Evolutionary conservation across 1,284 basidiomycete genomes (phyloP).

Genomic region (Exobasidium rhododendri): DNA sequence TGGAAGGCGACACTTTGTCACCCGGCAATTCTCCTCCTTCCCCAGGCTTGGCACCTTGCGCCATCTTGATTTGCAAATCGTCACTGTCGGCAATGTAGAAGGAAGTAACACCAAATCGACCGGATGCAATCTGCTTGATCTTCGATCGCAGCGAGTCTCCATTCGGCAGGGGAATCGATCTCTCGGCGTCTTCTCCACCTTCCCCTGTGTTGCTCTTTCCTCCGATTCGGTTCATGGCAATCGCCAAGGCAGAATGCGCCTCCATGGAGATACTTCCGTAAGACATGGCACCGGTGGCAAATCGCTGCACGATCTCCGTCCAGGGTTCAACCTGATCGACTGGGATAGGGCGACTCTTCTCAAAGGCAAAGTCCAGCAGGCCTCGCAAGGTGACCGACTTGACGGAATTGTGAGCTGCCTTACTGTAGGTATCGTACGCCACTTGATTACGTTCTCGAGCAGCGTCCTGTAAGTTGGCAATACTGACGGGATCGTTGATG

Average conservation of each 20-base stretch:
- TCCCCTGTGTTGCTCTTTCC: slow-evolving; percentile 53
- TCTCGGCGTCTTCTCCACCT: slow-evolving; percentile 52
- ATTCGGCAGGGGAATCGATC: slow-evolving; percentile 50
- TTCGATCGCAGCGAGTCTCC: slow-evolving; percentile 52
- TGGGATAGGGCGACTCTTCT: slow-evolving; percentile 44
- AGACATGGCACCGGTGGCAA: slow-evolving; percentile 53
- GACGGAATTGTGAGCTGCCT: slow-evolving; percentile 44
- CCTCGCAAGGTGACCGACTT: slow-evolving; percentile 48
- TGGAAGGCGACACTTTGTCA: slow-evolving; percentile 52
- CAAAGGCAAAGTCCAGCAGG: slow-evolving; percentile 47
- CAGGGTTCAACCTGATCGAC: slow-evolving; percentile 54
- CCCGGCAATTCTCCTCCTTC: slow-evolving; percentile 53
- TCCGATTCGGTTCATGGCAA: slow-evolving; percentile 52
- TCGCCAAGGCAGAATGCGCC: slow-evolving; percentile 48
- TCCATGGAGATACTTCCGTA: slow-evolving; percentile 54
- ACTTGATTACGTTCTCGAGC: slow-evolving; percentile 48
- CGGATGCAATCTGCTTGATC: slow-evolving; percentile 54
- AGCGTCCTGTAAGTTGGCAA: slow-evolving; percentile 51
- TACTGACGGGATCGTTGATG: slow-evolving; percentile 49
- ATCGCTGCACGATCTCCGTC: slow-evolving; percentile 53
- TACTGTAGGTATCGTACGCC: slow-evolving; percentile 47
- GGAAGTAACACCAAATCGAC: slow-evolving; percentile 50
- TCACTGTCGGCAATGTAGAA: slow-evolving; percentile 51
- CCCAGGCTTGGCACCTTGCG: slow-evolving; percentile 52
- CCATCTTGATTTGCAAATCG: slow-evolving; percentile 54